phyloP scores from a whole-genome alignment of 306 rosid genomes.

The Arachis stenosperma region DNA sequence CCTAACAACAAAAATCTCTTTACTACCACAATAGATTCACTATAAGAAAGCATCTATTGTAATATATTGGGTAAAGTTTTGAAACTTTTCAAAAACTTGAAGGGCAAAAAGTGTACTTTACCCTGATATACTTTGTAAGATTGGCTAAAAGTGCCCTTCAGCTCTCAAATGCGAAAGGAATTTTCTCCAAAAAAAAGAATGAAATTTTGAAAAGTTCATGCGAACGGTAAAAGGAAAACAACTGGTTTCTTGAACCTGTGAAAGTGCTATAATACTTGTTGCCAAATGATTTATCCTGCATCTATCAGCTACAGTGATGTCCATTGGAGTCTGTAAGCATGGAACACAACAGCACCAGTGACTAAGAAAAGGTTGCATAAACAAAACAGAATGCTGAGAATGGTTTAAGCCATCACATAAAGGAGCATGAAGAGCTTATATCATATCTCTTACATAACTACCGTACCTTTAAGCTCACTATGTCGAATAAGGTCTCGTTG shows the following conservation, averaged over 20 bases:
- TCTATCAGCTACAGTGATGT: constrained; percentile 68
- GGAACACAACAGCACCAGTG: constrained; percentile 36
- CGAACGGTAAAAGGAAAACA: constrained; percentile 14
- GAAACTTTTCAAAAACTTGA: not conserved
- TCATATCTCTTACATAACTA: constrained; percentile 5
- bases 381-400: constrained; percentile 28
- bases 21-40: constrained; percentile 29
- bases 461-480: constrained; percentile 81
- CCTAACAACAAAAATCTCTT: constrained; percentile 53
- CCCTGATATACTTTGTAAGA: no score
- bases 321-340: constrained; percentile 65
- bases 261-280: constrained; percentile 77
- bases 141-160: no score
- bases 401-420: not conserved
- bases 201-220: not conserved
- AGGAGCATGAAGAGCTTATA: not conserved
- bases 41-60: not conserved
- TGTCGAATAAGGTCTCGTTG: constrained; percentile 91
- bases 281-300: constrained; percentile 96
- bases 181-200: not conserved
- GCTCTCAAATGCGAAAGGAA: no score
- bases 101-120: no score
- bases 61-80: not conserved
- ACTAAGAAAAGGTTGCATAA: constrained; percentile 18
- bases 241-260: constrained; percentile 65